These are phyloP conservation scores for Closterium sp. DNA, from an alignment of 139 green algal genomes.

Conservation along the genomic window DNA sequence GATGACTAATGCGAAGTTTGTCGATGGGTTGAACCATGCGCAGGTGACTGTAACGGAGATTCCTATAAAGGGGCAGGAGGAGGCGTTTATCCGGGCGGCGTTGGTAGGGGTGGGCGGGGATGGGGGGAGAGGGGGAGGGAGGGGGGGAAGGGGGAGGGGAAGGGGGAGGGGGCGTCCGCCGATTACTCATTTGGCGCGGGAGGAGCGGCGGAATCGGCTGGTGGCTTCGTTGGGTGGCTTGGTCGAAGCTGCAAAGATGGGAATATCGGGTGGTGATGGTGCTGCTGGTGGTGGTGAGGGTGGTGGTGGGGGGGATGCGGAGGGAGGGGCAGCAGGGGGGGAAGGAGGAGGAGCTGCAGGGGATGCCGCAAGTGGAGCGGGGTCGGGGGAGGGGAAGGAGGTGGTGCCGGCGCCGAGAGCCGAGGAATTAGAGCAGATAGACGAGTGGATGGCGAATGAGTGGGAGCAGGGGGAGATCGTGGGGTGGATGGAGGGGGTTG, in stretches of 20 bases:
- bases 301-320: not conserved
- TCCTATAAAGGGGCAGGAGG: not conserved
- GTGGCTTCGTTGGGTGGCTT: not conserved
- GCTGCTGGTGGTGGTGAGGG: not conserved
- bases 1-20: constrained; percentile 2
- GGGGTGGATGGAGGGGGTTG: not conserved
- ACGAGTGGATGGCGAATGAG: not conserved
- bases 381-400: not conserved
- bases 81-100: not conserved
- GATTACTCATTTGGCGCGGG: not conserved
- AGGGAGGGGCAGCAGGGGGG: not conserved
- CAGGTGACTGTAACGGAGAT: not conserved
- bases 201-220: not conserved
- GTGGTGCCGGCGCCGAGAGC: not conserved
- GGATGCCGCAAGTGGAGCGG: not conserved
- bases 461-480: not conserved
- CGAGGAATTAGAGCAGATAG: not conserved
- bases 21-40: not conserved
- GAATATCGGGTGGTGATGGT: not conserved
- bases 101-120: not conserved
- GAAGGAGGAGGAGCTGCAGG: not conserved
- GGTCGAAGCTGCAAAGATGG: not conserved
- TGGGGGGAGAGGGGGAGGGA: not conserved
- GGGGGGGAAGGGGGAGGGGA: no score
- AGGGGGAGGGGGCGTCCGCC: not conserved